A percentile compares a stretch with the other conserved stretches of the same genome.
These are phyloP conservation scores for Nitzschia sp. DNA, from an alignment of 108 stramenopile genomes.

Conservation along the genomic window DNA sequence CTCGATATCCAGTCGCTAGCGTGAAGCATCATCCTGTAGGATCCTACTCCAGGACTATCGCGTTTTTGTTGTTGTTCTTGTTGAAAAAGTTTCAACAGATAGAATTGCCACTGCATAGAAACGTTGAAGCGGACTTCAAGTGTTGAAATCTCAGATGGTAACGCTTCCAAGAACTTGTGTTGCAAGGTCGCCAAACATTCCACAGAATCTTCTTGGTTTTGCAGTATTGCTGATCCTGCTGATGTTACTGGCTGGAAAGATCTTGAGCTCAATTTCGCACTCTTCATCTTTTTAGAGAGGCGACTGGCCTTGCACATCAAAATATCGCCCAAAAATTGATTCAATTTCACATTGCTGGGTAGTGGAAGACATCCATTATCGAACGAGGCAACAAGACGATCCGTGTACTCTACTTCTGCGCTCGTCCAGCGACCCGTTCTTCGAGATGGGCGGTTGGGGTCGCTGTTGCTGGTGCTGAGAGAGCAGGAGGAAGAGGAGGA, in stretches of 20 bases:
- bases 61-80: too few relatives aligned
- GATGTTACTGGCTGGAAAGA: conserved; percentile 18
- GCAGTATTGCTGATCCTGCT: background rate
- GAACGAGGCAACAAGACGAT: conserved; percentile 52
- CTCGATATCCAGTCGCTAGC: too few relatives aligned
- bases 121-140: conserved; percentile 57
- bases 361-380: conserved; percentile 50
- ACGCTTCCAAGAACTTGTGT: conserved; percentile 49
- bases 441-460: too few relatives aligned
- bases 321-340: conserved; percentile 60
- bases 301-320: conserved; percentile 28
- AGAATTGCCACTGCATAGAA: conserved; percentile 52
- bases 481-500: too few relatives aligned
- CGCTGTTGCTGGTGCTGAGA: too few relatives aligned
- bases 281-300: too few relatives aligned
- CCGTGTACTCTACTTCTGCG: conserved; percentile 48
- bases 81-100: conserved; percentile 59
- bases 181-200: conserved; percentile 42
- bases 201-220: conserved; percentile 40
- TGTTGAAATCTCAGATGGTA: conserved; percentile 42
- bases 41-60: too few relatives aligned
- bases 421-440: conserved; percentile 69
- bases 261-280: conserved; percentile 56
- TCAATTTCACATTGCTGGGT: conserved; percentile 53
- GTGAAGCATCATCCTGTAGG: too few relatives aligned